These are phyloP conservation scores for Vaccinium myrtillus DNA, from an alignment of 148 eudicot species.

Conservation along the genomic window DNA sequence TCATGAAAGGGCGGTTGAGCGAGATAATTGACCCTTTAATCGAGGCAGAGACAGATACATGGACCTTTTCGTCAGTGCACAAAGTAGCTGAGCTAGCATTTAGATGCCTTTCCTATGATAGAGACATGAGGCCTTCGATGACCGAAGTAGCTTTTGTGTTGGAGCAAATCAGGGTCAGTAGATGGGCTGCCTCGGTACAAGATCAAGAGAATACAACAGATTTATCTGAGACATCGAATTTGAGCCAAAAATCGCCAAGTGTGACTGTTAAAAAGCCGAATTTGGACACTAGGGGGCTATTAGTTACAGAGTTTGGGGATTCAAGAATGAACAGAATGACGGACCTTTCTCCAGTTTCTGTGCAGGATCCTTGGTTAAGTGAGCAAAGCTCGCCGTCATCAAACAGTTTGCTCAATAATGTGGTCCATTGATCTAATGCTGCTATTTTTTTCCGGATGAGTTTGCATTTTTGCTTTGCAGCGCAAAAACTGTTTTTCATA, in stretches of 20 bases:
- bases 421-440: conserved; percentile 1
- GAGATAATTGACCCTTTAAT: conserved; percentile 61
- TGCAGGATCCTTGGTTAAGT: conserved; percentile 33
- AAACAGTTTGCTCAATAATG: conserved; percentile 31
- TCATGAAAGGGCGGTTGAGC: conserved; percentile 41
- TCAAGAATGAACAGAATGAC: neutral
- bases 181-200: conserved; percentile 13
- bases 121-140: conserved; percentile 58
- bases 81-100: conserved; percentile 54
- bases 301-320: neutral
- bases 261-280: conserved; percentile 3
- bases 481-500: neutral
- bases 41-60: conserved; percentile 25
- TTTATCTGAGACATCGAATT: conserved; percentile 25
- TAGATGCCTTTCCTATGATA: conserved; percentile 44
- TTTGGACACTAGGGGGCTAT: conserved; percentile 3
- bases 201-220: neutral
- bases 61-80: conserved; percentile 35
- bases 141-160: conserved; percentile 47
- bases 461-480: neutral
- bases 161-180: conserved; percentile 40
- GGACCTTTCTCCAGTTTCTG: conserved; percentile 24
- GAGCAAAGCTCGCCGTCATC: conserved; percentile 46
- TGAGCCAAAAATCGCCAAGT: conserved; percentile 21
- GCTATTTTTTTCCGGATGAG: neutral